Base-by-base conservation (phyloP, 2,329 filamentous ascomycete genomes). In the Xylariaceae sp. region DNA sequence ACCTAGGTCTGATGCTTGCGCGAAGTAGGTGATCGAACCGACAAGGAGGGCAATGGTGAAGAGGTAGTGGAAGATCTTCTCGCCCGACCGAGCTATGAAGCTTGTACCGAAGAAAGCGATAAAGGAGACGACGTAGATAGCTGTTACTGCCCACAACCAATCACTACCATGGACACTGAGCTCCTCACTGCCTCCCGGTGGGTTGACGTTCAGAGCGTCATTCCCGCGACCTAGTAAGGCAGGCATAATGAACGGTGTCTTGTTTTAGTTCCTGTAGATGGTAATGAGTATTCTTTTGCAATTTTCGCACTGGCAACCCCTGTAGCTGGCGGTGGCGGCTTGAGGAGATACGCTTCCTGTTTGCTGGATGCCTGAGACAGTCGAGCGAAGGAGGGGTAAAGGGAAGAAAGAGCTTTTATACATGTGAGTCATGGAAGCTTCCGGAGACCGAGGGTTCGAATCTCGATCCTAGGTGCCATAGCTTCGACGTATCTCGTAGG, bases 41-140 rank as follows among this genome's bases (percentile, higher is more conserved):
- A 76, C 74, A 8, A 83, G 71, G 33, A 78, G 72, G 29, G 75
- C 74, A 46, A 81, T 71, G 59, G 69, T 73, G 66, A 81, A 80
- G 57, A 82, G 69, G 66, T 83, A 82, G 71, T 84, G 79, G 72
- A 83, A 83, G 61, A 83, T 75, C 61, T 73, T 75, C 64, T 83
- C 79, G 45, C 76, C 76, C 30, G 73, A 67, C 36, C 70, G 72
- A 30, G 78, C 73, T 9, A 70, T 65, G 63, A 78, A 74, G 55
- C 72, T 73, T 4, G 77, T 66, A 18, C 62, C 71, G 36, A 71
- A 71, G 62, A 75, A 70, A 53, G 50, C 63, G n/a, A 82, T 61
- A 54, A 80, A 77, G n/a, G 73, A 70, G 13, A 81, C 18, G 5
- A 69, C 54, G 59, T 77, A 81, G 63, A 83, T 46, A 50, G 79